Conservation (phyloP, 2,329 filamentous ascomycete species). For the Xylariaceae sp. region DNA sequence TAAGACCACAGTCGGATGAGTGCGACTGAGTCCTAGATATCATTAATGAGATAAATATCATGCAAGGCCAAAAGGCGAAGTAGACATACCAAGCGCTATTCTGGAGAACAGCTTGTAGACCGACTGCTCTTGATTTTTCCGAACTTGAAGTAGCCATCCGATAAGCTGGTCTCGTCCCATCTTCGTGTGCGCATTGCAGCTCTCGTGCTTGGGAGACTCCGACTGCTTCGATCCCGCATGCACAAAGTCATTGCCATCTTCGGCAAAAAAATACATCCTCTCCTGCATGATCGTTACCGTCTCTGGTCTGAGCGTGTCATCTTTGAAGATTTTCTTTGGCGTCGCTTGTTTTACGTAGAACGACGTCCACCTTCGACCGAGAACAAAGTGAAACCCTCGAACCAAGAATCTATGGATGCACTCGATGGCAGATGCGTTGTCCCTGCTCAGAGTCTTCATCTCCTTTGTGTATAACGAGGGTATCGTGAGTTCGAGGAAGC, state of each 20-base stretch:
- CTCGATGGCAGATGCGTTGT: conserved; percentile 1
- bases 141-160: conserved; percentile 47
- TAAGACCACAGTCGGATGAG: conserved; percentile 42
- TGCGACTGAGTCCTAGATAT: conserved; percentile 47
- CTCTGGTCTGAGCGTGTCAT: conserved; percentile 31
- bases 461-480: conserved; percentile 36
- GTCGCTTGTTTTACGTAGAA: conserved; percentile 41
- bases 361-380: conserved; percentile 43
- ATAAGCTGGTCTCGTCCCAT: conserved; percentile 41
- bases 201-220: conserved; percentile 28
- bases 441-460: conserved; percentile 32
- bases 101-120: conserved; percentile 55
- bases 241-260: conserved; percentile 42
- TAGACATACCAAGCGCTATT: conserved; percentile 44
- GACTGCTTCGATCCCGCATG: conserved; percentile 24
- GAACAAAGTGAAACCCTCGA: conserved; percentile 37
- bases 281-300: conserved; percentile 35
- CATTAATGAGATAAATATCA: conserved; percentile 7
- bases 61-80: background rate
- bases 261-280: conserved; percentile 51
- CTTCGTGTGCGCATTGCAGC: conserved; percentile 22
- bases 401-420: conserved; percentile 38
- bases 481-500: conserved; percentile 52
- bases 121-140: conserved; percentile 41
- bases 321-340: conserved; percentile 36